Conservation (phyloP, 305 asterid species). For the Euphrasia arctica region DNA sequence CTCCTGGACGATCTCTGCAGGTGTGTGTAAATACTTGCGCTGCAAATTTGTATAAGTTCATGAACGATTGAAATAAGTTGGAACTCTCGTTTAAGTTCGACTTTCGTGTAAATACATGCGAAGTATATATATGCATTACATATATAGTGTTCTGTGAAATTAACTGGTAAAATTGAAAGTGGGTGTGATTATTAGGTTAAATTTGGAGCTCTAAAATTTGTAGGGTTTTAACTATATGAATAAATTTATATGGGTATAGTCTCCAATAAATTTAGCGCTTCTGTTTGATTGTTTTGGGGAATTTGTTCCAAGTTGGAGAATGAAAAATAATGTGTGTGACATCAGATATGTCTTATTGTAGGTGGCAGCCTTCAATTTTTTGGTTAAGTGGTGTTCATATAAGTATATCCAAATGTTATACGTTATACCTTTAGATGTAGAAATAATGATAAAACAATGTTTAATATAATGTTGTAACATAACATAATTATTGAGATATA, state of each 20-base stretch:
- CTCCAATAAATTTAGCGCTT: background rate
- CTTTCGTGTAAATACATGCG: background rate
- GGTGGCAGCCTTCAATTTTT: background rate
- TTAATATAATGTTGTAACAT: background rate
- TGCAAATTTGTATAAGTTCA: background rate
- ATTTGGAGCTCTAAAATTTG: background rate
- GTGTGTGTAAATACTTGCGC: constrained; percentile 24
- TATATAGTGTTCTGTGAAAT: background rate
- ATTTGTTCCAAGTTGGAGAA: background rate
- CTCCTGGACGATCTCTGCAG: constrained; percentile 98
- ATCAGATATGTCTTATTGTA: background rate
- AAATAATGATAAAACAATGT: background rate
- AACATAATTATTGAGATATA: background rate
- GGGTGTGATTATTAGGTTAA: background rate
- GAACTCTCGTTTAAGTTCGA: background rate
- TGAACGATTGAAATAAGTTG: background rate
- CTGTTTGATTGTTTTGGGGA: background rate
- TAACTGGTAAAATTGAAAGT: background rate
- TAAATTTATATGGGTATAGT: too few relatives aligned
- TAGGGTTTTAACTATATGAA: background rate
- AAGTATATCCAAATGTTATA: background rate
- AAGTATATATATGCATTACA: background rate
- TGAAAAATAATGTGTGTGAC: background rate
- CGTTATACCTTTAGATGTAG: background rate
- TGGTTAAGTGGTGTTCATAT: background rate